Evolutionary conservation across 2,329 filamentous ascomycete genomes (phyloP), one percentile per base, ranked within the genome.

Genomic region (Phaeosphaeria sp.): DNA sequence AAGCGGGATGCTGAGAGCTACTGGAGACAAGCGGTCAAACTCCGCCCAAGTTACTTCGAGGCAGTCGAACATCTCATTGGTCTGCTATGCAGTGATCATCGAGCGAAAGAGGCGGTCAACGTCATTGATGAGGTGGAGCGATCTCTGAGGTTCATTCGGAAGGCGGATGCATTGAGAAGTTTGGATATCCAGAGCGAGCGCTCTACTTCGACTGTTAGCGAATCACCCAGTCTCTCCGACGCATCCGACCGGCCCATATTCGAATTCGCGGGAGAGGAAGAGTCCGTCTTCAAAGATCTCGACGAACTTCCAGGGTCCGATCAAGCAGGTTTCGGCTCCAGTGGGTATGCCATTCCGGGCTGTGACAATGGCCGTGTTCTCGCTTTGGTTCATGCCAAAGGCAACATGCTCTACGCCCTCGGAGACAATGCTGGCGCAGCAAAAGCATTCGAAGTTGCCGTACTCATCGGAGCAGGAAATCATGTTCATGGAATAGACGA

Each of bases 391-490:
- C 95, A 99, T 78, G 93, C 94, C 20, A 99, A 98, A 77, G 95
- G 94, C n/a, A 98, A 98, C 62, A 96, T 98, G 90, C 83, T 98
- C 1, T 99, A 99, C 77, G 88, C 91, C 24, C 80, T 96, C 27
- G 94, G 94, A 46, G 90, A 97, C 64, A 91, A 95, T 63, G 82
- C 84, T 40, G 87, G 84, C 42, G 95, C 95, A 43, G 93, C 94
- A 1, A 87, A 88, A 67, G 92, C 95, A 3, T 99, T 99, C 67
- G 95, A 99, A 75, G 93, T 97, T 75, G 94, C 93, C 0, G 92
- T 99, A 3, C 79, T 97, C 52, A 94, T 99, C 61, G 93, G 92
- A 56, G 86, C 91, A 25, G 93, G 93, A 1, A 86, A 88, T 60
- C 83, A 84, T 47, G 84, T 89, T 6, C 83, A 85, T 59, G 89